Conservation (phyloP, 257 asterid species). For the Henckelia pumila region DNA sequence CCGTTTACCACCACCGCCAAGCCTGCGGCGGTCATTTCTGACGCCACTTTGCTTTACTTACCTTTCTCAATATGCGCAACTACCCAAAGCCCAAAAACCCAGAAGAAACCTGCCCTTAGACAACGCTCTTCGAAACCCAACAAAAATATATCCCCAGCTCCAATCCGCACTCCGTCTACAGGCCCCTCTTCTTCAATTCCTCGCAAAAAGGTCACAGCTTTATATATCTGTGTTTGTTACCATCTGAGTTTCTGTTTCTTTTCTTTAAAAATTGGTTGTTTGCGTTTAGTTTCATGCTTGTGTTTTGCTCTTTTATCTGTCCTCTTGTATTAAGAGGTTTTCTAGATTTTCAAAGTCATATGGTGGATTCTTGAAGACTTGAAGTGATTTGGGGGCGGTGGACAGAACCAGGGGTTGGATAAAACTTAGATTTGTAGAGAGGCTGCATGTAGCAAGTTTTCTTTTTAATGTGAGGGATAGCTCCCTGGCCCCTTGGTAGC, state of each 20-base stretch:
- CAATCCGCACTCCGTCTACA: slow-evolving; percentile 24
- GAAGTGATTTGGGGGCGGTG: no score
- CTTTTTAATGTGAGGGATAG: no score
- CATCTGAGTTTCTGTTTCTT: neutral
- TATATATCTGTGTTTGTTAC: neutral
- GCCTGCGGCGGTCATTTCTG: slow-evolving; percentile 27
- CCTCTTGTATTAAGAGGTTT: no score
- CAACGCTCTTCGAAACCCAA: slow-evolving; percentile 48
- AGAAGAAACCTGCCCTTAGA: slow-evolving; percentile 33
- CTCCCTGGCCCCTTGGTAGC: no score
- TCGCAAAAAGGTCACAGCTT: slow-evolving; percentile 50
- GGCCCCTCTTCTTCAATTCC: slow-evolving; percentile 33
- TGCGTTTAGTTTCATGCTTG: neutral
- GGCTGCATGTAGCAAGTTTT: neutral
- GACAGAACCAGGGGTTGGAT: no score
- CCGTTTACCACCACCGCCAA: slow-evolving; percentile 19
- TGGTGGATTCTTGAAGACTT: no score
- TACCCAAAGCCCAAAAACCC: slow-evolving; percentile 20
- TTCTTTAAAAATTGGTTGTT: neutral
- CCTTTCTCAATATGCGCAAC: slow-evolving; percentile 22
- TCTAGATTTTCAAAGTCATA: no score
- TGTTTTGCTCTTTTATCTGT: neutral
- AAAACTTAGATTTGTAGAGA: no score
- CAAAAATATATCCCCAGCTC: slow-evolving; percentile 38
- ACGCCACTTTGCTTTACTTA: slow-evolving; percentile 9